Conservation (phyloP, 176 grass and related monocot species). For the Juncus inflexus region DNA sequence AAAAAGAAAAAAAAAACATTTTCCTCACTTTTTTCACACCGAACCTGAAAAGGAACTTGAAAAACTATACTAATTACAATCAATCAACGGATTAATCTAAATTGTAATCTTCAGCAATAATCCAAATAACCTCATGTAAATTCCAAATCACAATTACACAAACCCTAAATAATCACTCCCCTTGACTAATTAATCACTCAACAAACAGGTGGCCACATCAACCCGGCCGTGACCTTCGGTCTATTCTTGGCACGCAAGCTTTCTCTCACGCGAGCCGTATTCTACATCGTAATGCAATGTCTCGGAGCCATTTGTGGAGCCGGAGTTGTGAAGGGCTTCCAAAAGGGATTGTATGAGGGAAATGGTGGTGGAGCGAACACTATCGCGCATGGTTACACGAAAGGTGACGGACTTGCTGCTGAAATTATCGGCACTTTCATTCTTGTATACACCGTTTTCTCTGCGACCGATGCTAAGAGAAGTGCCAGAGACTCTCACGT, state of each 20-base stretch:
- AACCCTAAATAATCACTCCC: no score
- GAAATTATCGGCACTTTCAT: constrained; percentile 90
- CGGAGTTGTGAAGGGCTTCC: constrained; percentile 87
- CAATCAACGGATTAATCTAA: no score
- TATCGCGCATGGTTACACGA: constrained; percentile 63
- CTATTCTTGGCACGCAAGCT: constrained; percentile 84
- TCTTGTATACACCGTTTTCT: constrained; percentile 96
- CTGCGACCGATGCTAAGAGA: constrained; percentile 88
- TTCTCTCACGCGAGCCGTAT: constrained; percentile 68
- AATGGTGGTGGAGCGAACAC: constrained; percentile 80
- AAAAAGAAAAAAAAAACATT: no score
- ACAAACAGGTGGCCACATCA: constrained; percentile 76
- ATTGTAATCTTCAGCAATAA: no score
- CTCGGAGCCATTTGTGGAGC: constrained; percentile 83
- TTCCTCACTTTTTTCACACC: no score
- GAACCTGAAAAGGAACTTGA: no score
- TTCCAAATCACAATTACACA: no score
- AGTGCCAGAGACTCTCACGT: constrained; percentile 93
- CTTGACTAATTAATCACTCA: not conserved
- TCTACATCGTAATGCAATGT: constrained; percentile 94
- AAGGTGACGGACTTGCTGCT: constrained; percentile 67
- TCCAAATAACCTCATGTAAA: no score
- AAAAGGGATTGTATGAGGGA: constrained; percentile 57
- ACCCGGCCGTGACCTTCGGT: constrained; percentile 85
- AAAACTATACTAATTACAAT: no score